Conservation (phyloP, 306 rosid species). For the Vachellia pachyceras region DNA sequence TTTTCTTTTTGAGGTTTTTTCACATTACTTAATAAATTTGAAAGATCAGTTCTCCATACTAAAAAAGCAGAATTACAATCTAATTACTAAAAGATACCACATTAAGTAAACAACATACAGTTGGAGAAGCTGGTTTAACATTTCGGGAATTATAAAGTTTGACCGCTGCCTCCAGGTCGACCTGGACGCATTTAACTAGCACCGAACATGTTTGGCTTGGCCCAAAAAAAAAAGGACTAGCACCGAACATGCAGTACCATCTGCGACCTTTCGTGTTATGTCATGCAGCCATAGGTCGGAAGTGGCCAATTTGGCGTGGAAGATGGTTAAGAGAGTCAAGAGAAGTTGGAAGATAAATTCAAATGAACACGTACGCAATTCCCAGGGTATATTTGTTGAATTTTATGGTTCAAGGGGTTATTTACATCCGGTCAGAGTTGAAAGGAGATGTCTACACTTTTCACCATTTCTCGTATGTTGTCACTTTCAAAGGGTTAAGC, state of each 20-base stretch:
- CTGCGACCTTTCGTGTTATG: background rate
- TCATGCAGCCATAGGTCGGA: background rate
- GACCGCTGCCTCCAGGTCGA: background rate
- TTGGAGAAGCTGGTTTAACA: background rate
- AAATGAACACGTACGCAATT: background rate
- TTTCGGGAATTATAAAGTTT: too few species aligned
- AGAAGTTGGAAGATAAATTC: background rate
- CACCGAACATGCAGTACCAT: background rate
- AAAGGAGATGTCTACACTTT: background rate
- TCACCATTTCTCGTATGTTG: background rate
- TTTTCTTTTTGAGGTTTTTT: background rate
- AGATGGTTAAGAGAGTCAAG: background rate
- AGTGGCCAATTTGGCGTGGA: background rate
- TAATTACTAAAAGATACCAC: too few species aligned
- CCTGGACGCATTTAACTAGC: background rate
- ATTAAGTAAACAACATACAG: too few species aligned
- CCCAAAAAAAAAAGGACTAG: too few species aligned
- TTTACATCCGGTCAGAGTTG: background rate
- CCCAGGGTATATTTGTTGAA: background rate
- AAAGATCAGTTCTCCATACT: background rate
- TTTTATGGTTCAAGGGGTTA: background rate
- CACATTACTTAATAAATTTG: too few species aligned
- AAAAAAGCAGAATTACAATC: too few species aligned
- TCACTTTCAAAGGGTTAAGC: constrained; percentile 22
- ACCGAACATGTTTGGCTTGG: too few species aligned